Conservation (phyloP, 2,329 filamentous ascomycete species). For the Fusarium torulosum region DNA sequence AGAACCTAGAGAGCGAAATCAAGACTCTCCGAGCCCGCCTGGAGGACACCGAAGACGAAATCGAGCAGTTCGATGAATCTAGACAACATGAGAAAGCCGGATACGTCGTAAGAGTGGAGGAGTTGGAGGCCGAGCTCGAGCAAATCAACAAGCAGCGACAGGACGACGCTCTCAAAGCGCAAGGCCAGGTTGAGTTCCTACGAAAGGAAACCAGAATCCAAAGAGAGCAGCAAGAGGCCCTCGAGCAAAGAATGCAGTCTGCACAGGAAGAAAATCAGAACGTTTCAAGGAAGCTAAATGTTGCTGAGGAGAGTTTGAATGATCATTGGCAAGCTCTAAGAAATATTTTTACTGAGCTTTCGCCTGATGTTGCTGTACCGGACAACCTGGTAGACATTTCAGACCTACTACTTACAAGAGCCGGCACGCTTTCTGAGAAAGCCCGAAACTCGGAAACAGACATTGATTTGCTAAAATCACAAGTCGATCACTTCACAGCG, state of each 20-base stretch:
- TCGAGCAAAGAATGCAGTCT: constrained; percentile 68
- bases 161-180: constrained; percentile 68
- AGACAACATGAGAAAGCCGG: constrained; percentile 83
- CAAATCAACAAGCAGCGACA: constrained; percentile 68
- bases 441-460: constrained; percentile 71
- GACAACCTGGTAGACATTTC: constrained; percentile 69
- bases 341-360: constrained; percentile 70
- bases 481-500: constrained; percentile 71
- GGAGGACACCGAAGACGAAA: constrained; percentile 92
- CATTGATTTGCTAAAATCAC: constrained; percentile 69
- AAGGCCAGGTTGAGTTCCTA: constrained; percentile 73
- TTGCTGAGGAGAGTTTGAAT: constrained; percentile 64
- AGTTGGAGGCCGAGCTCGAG: constrained; percentile 78
- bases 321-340: constrained; percentile 67
- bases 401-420: constrained; percentile 69
- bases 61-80: constrained; percentile 85
- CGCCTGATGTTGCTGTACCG: constrained; percentile 65
- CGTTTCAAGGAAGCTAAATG: constrained; percentile 63
- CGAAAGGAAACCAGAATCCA: constrained; percentile 71
- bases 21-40: constrained; percentile 79
- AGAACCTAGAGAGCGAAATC: constrained; percentile 84
- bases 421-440: constrained; percentile 71
- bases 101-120: constrained; percentile 75
- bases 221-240: constrained; percentile 69
- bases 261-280: constrained; percentile 67